Base-by-base conservation (phyloP, 177 flowering plant genomes). In the Telopea speciosissima region DNA sequence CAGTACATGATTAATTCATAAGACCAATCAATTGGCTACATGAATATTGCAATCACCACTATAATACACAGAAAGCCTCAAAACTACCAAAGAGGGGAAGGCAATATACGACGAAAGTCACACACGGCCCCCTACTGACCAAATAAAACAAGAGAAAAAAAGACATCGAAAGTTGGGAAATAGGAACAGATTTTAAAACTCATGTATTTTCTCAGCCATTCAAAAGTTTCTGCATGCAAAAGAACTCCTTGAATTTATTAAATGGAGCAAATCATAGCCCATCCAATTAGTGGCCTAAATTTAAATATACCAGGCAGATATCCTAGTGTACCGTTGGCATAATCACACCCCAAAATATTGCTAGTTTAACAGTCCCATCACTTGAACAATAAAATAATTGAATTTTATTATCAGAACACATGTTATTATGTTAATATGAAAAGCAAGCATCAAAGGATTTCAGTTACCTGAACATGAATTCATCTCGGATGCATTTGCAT, bases 401-500 rank as follows among this genome's bases (percentile, higher is more conserved):
- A 67, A 23, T 67, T 17, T 4, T 17, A 36, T 69, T 23, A 26
- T 7, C 31, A 62, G 40, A 24, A 10, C 14, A 40, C 19, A 63
- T 24, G 40, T 7, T 12, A 23, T 8, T 62, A 62, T 8, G 2
- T 7, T 12, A 23, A 14, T 62, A 62, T 8, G 2, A 9, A 62
- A 31, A 67, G 4, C 22, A 17, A 26, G 17, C 36, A 62, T 28
- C 23, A 66, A 40, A 44, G 8, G 40, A 66, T 19, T 8, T 31
- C 56, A 65, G 65, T 78, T 79, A 91, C 98, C 90, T 77, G 86
- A 78, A 75, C 23, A 24, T 44, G 78, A 69, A 73, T 81, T 76
- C 60, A 40, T 60, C 72, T 66, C 81, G 31, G 77, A 69, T 70
- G 68, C 24, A 42, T 77, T 65, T 54, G 76, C 79, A 74, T 74